Evolutionary conservation across 2,329 filamentous ascomycete genomes (phyloP).

Genomic region (Penicillium sclerotiorum): DNA sequence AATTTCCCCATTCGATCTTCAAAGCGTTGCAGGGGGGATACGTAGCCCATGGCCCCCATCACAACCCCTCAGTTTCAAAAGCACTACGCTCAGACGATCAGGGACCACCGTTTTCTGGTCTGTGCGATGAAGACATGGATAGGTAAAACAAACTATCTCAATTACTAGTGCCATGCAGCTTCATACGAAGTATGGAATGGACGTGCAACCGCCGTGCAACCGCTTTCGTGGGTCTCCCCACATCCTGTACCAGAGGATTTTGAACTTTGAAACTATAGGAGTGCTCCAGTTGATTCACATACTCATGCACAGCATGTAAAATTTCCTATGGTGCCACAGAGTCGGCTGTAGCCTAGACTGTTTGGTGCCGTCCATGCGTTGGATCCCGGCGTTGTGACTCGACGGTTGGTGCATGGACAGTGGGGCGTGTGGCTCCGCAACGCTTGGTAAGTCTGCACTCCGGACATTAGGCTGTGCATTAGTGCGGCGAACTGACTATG

Average conservation of each 20-base stretch:
- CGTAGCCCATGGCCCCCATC: conserved; percentile 5
- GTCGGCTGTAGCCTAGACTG: conserved; percentile 18
- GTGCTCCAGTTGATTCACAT: conserved; percentile 7
- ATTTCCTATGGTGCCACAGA: conserved; percentile 4
- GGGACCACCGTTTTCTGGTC: conserved; percentile 11
- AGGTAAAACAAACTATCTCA: neutral
- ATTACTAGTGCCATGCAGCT: neutral
- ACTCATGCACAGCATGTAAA: conserved; percentile 26
- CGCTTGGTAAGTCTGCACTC: conserved; percentile 17
- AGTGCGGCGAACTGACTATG: conserved; percentile 28
- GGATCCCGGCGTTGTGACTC: conserved; percentile 20
- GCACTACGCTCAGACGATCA: conserved; percentile 15
- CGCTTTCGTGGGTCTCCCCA: neutral
- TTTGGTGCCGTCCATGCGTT: conserved; percentile 24
- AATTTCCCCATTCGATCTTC: too few species aligned
- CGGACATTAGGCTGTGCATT: conserved; percentile 22
- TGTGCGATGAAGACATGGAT: conserved; percentile 9
- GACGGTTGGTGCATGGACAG: conserved; percentile 15
- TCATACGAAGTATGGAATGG: too few species aligned
- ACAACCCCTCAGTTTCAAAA: conserved; percentile 2
- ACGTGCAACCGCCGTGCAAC: neutral
- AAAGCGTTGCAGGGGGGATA: conserved; percentile 7
- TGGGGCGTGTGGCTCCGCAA: conserved; percentile 16
- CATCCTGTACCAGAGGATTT: neutral
- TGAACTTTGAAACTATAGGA: neutral